Evolutionary conservation across 116 monocot species (phyloP), one percentile per base, ranked within the genome.

Genomic region (Phalaenopsis hybrid): DNA sequence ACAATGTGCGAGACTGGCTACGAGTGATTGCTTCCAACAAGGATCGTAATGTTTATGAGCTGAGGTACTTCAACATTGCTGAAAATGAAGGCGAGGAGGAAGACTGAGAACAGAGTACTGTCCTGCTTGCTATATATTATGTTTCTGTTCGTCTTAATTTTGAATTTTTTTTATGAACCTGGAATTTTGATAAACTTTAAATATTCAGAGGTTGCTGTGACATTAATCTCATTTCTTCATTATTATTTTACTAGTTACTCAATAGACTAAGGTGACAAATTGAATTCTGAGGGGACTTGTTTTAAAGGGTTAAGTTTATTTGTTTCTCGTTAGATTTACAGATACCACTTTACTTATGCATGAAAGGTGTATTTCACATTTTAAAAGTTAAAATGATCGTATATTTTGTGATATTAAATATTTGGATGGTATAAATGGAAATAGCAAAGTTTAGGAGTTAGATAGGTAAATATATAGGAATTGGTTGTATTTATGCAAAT

Each of bases 31-130:
- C 84, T 13, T 79, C 84, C 50, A 79, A 84, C 74, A 84, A 84
- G 74, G 84, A 79, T 73, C 84, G 84, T 57, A 79, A 23, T 61
- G 59, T 84, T 55, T 84, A 84, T 21, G 84, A 84, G 74, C 59
- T 84, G 72, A 70, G 84, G 1, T 84, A 84, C 79, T 84, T 84
- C 84, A 84, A 84, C 75, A 84, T 84, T 28, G 84, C 84, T 15
- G 84, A 84, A 17, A 84, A 84, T 23, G 84, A 84, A 20, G 84
- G 79, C 6, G 84, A 84, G 46, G 84, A 84, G 44, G 84, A 84
- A 75, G 84, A 84, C 34, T 84, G 50, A 84, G 12, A 12, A 12
- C 13, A 10, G 12, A 12, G 3, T 3, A 52, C 3, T 52, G 52
- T 52, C 9, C 12, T 52, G 52, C 52, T 52, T 52, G 3, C 52